These are phyloP conservation scores for Xylaria cubensis DNA, from an alignment of 495 filamentous ascomycete species.

Conservation along the genomic window DNA sequence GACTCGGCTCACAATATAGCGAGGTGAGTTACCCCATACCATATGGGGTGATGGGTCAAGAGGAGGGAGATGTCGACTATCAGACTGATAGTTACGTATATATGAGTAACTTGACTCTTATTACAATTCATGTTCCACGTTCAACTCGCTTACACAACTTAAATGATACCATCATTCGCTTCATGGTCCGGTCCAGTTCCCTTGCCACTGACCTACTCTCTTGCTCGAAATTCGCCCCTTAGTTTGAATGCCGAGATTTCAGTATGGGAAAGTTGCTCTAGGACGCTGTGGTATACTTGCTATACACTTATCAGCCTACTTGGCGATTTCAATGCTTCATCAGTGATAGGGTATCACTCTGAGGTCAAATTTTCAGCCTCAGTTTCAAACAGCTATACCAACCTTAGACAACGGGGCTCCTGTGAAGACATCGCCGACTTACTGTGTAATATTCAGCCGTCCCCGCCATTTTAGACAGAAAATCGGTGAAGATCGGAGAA, in stretches of 20 bases:
- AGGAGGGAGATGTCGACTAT: not conserved
- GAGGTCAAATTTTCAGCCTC: not conserved
- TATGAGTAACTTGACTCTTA: not conserved
- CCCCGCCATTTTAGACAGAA: not conserved
- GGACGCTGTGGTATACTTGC: not conserved
- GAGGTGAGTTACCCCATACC: slow-evolving; percentile 20
- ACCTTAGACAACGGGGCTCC: not conserved
- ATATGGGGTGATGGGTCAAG: not conserved
- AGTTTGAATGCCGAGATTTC: not conserved
- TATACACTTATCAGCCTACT: not conserved
- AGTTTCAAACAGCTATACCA: not conserved
- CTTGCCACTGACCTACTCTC: not conserved
- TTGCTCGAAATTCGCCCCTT: not conserved
- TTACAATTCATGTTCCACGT: not conserved
- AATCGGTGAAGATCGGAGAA: not conserved
- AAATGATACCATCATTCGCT: not conserved
- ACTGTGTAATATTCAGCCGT: not conserved
- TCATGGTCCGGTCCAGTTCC: not conserved
- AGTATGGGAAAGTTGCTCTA: not conserved
- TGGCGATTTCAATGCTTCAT: not conserved
- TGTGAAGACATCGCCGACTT: not conserved
- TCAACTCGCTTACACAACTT: not conserved
- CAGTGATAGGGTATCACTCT: not conserved
- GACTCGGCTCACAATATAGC: slow-evolving; percentile 37
- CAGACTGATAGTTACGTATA: no score